Percentiles rank a stretch among this genome's conserved stretches.
These are phyloP conservation scores for Maudiozyma turicensis DNA, from an alignment of 805 yeast genomes.

Conservation along the genomic window DNA sequence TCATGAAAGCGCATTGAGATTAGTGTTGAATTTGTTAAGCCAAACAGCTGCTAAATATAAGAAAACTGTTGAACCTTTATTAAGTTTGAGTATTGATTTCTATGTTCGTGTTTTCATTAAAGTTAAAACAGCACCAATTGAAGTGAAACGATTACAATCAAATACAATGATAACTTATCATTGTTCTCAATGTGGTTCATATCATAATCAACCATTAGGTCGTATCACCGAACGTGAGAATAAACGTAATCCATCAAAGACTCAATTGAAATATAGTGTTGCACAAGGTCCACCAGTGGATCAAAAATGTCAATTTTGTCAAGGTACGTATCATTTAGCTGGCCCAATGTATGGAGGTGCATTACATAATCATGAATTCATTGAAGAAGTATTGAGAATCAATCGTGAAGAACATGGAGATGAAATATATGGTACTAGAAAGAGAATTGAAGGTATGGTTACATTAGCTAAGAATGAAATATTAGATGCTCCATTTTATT, in stretches of 20 bases:
- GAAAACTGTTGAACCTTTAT: constrained; percentile 74
- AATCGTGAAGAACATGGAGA: constrained; percentile 36
- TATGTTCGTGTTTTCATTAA: constrained; percentile 80
- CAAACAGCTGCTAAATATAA: constrained; percentile 85
- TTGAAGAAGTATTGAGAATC: constrained; percentile 51
- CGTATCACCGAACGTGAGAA: constrained; percentile 37
- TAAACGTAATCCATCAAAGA: constrained; percentile 26
- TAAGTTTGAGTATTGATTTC: constrained; percentile 82
- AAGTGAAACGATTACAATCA: constrained; percentile 70
- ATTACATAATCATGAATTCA: constrained; percentile 61
- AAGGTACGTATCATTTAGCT: constrained; percentile 56
- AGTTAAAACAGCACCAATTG: constrained; percentile 67
- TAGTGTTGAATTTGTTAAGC: constrained; percentile 68
- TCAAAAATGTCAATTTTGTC: constrained; percentile 59
- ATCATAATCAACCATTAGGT: constrained; percentile 67
- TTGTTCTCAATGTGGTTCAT: constrained; percentile 82
- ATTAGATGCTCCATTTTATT: constrained; percentile 60
- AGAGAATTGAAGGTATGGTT: constrained; percentile 87
- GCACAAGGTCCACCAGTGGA: constrained; percentile 58
- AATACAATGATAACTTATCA: constrained; percentile 69
- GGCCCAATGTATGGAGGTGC: constrained; percentile 96
- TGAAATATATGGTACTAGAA: constrained; percentile 62
- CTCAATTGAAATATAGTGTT: constrained; percentile 44
- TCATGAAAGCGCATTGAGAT: constrained; percentile 86
- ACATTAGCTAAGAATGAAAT: constrained; percentile 73